Percentiles rank a stretch among this genome's conserved stretches.
Conservation (phyloP, 805 yeast genomes). For the Teunomyces barrocoloradensis region DNA sequence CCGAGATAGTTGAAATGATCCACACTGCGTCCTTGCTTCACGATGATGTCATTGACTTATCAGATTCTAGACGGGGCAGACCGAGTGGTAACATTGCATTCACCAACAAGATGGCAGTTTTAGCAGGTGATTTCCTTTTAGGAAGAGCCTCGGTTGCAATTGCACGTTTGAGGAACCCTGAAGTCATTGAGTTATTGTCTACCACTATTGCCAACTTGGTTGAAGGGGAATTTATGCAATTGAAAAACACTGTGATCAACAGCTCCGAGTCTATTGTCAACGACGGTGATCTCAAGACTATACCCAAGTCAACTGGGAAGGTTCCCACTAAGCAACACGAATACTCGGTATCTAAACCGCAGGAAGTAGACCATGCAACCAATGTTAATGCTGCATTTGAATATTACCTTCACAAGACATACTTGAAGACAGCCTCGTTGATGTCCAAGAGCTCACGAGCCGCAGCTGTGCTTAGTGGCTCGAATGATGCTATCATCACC, state of each 20-base stretch:
- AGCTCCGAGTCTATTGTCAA: slow-evolving; percentile 49
- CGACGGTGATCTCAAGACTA: slow-evolving; percentile 41
- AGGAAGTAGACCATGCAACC: slow-evolving; percentile 54
- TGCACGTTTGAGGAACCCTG: slow-evolving; percentile 91
- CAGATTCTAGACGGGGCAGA: slow-evolving; percentile 85
- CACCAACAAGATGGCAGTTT: slow-evolving; percentile 94
- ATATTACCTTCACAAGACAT: slow-evolving; percentile 92
- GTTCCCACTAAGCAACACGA: slow-evolving; percentile 62
- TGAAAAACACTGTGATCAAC: slow-evolving; percentile 80
- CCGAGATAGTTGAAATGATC: slow-evolving; percentile 97
- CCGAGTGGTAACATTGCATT: slow-evolving; percentile 92
- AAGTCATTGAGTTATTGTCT: slow-evolving; percentile 91
- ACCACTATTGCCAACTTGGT: slow-evolving; percentile 96
- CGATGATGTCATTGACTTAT: slow-evolving; percentile 93
- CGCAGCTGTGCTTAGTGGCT: slow-evolving; percentile 89
- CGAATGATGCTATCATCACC: slow-evolving; percentile 71
- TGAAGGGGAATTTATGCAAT: slow-evolving; percentile 98
- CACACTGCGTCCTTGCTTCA: slow-evolving; percentile 95
- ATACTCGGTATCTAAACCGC: slow-evolving; percentile 43
- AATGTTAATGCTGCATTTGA: slow-evolving; percentile 89
- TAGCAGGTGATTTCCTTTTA: slow-evolving; percentile 93
- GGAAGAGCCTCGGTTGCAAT: slow-evolving; percentile 97
- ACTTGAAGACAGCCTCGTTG: slow-evolving; percentile 89
- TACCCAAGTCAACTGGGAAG: slow-evolving; percentile 61
- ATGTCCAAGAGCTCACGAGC: slow-evolving; percentile 93